Evolutionary conservation across 495 filamentous ascomycete genomes (phyloP).

Genomic region (Talaromyces liani): DNA sequence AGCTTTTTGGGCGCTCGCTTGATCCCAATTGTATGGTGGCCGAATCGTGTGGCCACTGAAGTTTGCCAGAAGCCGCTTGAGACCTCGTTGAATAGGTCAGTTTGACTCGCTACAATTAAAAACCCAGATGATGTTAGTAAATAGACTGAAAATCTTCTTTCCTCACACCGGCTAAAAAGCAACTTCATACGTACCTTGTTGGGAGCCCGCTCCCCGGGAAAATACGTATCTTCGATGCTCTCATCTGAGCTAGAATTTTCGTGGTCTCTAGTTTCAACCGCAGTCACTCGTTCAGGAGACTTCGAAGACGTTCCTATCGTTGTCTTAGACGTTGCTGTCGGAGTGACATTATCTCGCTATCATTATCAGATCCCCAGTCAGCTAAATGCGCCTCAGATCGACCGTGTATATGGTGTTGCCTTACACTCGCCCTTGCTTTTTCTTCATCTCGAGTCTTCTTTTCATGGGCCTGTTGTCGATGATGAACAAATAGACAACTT

Average conservation of each 20-base stretch:
- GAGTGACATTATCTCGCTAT: constrained; percentile 1
- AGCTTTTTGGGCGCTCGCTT: background rate
- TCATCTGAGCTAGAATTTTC: background rate
- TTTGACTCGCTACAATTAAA: background rate
- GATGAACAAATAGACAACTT: background rate
- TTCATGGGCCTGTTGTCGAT: background rate
- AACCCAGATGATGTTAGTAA: background rate
- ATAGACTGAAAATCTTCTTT: background rate
- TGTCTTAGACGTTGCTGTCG: background rate
- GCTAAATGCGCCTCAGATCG: background rate
- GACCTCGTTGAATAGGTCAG: background rate
- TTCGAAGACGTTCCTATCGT: background rate
- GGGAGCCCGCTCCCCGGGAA: background rate
- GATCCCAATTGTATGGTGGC: background rate
- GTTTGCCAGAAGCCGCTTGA: background rate
- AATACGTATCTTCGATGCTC: background rate
- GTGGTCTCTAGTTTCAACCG: background rate
- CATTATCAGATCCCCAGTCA: background rate
- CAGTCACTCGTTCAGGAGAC: background rate
- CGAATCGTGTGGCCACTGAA: background rate
- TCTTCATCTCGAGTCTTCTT: background rate
- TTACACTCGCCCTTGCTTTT: background rate
- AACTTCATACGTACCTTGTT: background rate
- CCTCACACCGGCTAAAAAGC: background rate
- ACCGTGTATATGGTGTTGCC: background rate